Evolutionary conservation across 2,329 filamentous ascomycete species (phyloP), one percentile per base, ranked within the genome.

Genomic region (Monilinia vaccinii-corymbosi): DNA sequence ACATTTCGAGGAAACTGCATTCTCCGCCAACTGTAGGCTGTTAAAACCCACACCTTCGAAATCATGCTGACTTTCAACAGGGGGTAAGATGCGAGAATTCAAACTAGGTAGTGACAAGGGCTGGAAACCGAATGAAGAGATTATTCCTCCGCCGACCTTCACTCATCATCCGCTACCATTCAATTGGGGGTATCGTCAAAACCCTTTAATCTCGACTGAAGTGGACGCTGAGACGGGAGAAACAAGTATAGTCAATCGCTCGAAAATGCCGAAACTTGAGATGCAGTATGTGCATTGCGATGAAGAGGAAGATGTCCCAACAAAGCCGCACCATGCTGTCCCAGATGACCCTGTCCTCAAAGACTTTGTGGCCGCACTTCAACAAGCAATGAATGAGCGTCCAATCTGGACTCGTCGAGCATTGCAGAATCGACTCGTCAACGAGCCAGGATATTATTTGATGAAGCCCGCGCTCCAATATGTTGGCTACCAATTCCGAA

Each of bases 401-500:
- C 91, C 92, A 0, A 84, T 96, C 49, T 95, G 92, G 84, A 97
- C 93, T 4, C 84, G 92, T 0, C 85, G 93, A 23, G 88, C 87
- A 2, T 79, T 96, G 16, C 80, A 87, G 67, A 97, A 96, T 73
- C 80, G 82, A 56, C 78, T 97, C 34, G 76, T 74, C 2, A 75
- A 75, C 52, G 75, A 75, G 51, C 75, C 77, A 31, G 77, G 76
- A 47, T 77, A 79, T 62, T 82, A 81, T 61, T 74, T 81, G 46
- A 73, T 96, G 62, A 88, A 90, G 68, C 82, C 87, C 70, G 89
- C 89, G 50, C 82, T 92, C 56, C 88, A 91, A 64, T 93, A 94
- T 68, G 85, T 90, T 5, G 91, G 89, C 10, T 99, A 96, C 75
- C 90, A 92, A 74, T 97, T 97, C 78, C 87, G 88, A 61, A 91